Evolutionary conservation across 805 yeast genomes (phyloP).

Genomic region (Metschnikowia lochheadii): DNA sequence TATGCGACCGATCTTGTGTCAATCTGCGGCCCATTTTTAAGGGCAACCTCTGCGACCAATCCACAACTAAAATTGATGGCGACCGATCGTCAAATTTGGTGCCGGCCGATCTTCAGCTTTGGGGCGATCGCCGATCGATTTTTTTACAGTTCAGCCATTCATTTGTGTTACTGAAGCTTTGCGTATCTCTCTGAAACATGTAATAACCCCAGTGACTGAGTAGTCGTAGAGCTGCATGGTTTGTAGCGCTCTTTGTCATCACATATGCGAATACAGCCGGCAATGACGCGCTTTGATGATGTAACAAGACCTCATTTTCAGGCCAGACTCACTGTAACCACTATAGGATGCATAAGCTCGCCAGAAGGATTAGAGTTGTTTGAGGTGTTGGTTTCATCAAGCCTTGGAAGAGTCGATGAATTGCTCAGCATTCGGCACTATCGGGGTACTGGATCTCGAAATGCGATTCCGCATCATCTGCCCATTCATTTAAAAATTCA

Average conservation of each 20-base stretch:
- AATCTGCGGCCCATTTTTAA: too few species aligned
- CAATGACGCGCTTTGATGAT: not conserved
- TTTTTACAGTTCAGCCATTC: not conserved
- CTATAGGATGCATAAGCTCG: not conserved
- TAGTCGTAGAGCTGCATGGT: not conserved
- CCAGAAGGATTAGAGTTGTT: not conserved
- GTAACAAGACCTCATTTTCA: not conserved
- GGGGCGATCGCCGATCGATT: not conserved
- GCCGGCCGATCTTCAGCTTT: too few species aligned
- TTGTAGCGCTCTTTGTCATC: not conserved
- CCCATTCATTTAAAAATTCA: constrained; percentile 60
- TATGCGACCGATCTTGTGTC: too few species aligned
- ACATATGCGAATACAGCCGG: not conserved
- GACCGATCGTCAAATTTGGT: too few species aligned
- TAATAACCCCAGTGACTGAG: not conserved
- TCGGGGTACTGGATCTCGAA: constrained; percentile 66
- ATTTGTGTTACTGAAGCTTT: not conserved
- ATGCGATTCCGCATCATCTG: constrained; percentile 60
- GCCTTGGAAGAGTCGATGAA: not conserved
- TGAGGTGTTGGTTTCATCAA: not conserved
- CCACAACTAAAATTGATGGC: too few species aligned
- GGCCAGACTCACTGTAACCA: not conserved
- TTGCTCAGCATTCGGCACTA: constrained; percentile 23
- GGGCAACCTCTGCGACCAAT: too few species aligned
- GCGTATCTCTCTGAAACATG: not conserved